Conservation (phyloP, 2,329 filamentous ascomycete species). For the Penicillium sp. region DNA sequence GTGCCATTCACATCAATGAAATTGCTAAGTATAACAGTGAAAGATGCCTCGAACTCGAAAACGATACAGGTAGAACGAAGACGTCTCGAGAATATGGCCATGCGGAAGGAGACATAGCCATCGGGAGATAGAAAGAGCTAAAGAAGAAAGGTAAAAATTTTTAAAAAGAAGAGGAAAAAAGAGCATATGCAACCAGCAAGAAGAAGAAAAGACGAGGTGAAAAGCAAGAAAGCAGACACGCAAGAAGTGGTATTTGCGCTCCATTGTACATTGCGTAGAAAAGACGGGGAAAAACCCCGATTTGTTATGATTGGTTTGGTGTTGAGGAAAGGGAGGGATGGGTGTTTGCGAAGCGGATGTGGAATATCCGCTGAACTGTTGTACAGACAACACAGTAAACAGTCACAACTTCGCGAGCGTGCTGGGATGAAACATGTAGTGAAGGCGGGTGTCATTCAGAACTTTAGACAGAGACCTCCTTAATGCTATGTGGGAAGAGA, state of each 20-base stretch:
- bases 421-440: not conserved
- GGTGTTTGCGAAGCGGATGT: not conserved
- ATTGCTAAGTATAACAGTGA: conserved; percentile 16
- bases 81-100: conserved; percentile 10
- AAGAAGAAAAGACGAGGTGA: conserved; percentile 10
- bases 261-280: conserved; percentile 40
- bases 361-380: not conserved
- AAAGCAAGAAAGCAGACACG: conserved; percentile 23
- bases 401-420: not conserved
- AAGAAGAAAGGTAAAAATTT: conserved; percentile 13
- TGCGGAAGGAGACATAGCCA: conserved; percentile 13
- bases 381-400: not conserved
- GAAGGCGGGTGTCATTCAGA: not conserved
- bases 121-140: conserved; percentile 13
- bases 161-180: not conserved
- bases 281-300: conserved; percentile 8
- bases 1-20: conserved; percentile 18
- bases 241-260: conserved; percentile 42
- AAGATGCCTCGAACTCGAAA: conserved; percentile 17
- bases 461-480: not conserved
- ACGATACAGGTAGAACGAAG: conserved; percentile 14
- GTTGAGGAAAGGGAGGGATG: not conserved
- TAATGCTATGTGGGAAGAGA: not conserved
- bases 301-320: conserved; percentile 8
- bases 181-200: conserved; percentile 10